Base-by-base conservation (phyloP, 2,329 filamentous ascomycete species). In the Tolypocladium capitatum region DNA sequence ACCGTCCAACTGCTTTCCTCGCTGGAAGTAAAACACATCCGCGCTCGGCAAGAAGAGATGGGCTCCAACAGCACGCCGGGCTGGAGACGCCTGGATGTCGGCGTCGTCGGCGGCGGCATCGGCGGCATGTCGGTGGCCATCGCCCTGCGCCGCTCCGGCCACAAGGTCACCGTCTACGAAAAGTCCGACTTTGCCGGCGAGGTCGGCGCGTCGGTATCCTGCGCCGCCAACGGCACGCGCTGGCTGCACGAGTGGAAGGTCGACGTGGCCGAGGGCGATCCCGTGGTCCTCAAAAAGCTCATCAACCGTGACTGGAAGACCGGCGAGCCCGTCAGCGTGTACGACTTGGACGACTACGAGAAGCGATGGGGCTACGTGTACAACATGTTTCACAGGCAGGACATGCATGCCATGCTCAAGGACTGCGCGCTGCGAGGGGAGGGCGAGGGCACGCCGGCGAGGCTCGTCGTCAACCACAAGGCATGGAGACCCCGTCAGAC, bases 301-400 rank as follows among this genome's bases (percentile, higher is more conserved):
- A 84, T 86, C 65, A 83, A 80, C 59, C 74, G 77, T 4, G 80
- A 85, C 62, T 86, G 81, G 81, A 74, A 76, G 58, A 84, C 80
- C 1, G 82, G 82, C 0, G 76, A 84, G 62, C 74, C 77, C 0
- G 72, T 80, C 24, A 83, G 74, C 53, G 76, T 81, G 0, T 84
- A 82, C 54, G 73, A 77, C 54, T 62, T 86, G 18, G 72, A 66
- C 11, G 81, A 84, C 56, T 85, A 85, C 49, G 74, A 84, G 61
- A 58, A 78, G 63, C 68, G 68, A 47, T 85, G 80, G 80, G 80
- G 80, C 13, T 74, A 77, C 21, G 69, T 76, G 0, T 82, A 83
- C 60, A 80, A 83, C 61, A 83, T 83, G 78, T 84, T 84, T 54
- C 81, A 84, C 56, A 69, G 81, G 0, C 76, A 82, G 56, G 73